These are phyloP conservation scores for Lasiodiplodia theobromae DNA, from an alignment of 2,329 filamentous ascomycete species.

Conservation along the genomic window DNA sequence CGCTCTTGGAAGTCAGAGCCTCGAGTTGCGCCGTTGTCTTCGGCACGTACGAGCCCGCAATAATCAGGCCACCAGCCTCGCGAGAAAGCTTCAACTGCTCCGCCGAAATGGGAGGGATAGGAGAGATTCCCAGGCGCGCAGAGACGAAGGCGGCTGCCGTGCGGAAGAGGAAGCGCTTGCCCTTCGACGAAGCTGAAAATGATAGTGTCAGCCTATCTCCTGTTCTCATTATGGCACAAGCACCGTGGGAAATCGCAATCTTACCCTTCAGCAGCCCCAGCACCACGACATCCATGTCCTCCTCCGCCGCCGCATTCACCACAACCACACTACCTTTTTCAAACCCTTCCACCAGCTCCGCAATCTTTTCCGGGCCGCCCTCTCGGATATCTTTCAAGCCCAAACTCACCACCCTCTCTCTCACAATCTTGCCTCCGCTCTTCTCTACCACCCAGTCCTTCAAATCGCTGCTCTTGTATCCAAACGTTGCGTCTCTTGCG, in stretches of 20 bases:
- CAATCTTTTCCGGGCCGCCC: conserved; percentile 54
- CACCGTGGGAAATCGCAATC: background rate
- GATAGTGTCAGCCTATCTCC: background rate
- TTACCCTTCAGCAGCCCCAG: conserved; percentile 52
- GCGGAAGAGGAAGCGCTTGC: conserved; percentile 55
- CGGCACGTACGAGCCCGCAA: conserved; percentile 76
- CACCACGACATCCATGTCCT: conserved; percentile 64
- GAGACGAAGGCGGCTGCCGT: conserved; percentile 58
- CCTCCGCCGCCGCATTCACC: conserved; percentile 61
- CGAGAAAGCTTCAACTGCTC: conserved; percentile 56
- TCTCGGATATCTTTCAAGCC: conserved; percentile 57
- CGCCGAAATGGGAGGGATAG: conserved; percentile 59
- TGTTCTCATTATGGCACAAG: background rate
- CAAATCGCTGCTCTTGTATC: conserved; percentile 62
- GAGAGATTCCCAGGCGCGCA: conserved; percentile 60
- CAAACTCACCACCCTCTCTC: conserved; percentile 53
- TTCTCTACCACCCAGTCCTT: conserved; percentile 64
- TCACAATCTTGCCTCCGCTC: conserved; percentile 51
- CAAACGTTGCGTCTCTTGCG: conserved; percentile 64
- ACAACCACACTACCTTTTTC: conserved; percentile 54
- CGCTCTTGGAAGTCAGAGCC: conserved; percentile 49
- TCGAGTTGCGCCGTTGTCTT: conserved; percentile 65
- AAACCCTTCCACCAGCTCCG: conserved; percentile 49
- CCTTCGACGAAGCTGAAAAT: conserved; percentile 34
- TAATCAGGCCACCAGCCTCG: conserved; percentile 78